These are phyloP conservation scores for Melampsora americana DNA, from an alignment of 1,284 basidiomycete genomes.

Conservation along the genomic window DNA sequence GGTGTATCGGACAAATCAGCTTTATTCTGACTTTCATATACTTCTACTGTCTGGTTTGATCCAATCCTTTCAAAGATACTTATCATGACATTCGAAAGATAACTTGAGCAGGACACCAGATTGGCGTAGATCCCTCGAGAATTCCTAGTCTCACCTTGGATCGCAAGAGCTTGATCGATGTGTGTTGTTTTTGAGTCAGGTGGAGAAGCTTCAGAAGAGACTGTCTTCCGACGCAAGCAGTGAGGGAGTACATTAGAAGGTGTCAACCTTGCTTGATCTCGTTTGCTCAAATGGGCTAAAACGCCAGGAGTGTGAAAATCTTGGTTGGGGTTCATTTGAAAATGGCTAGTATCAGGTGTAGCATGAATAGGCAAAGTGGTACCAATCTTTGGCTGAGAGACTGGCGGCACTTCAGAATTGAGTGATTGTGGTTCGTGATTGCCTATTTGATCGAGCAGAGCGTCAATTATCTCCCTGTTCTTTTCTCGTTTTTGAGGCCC, in stretches of 20 bases:
- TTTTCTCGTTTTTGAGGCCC: conserved; percentile 22
- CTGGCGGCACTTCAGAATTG: not conserved
- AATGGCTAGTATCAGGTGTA: conserved; percentile 39
- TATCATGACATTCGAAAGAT: conserved; percentile 12
- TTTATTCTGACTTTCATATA: not conserved
- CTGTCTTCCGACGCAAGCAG: not conserved
- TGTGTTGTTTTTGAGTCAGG: not conserved
- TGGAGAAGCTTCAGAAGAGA: conserved; percentile 8
- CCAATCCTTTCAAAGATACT: conserved; percentile 2
- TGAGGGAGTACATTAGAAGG: conserved; percentile 20
- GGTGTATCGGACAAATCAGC: not conserved
- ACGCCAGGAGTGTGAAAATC: conserved; percentile 28
- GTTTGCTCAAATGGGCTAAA: conserved; percentile 17
- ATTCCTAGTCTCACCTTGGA: not conserved
- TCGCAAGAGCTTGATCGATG: not conserved
- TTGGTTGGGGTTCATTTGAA: conserved; percentile 18
- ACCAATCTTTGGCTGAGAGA: not conserved
- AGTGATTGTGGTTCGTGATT: not conserved
- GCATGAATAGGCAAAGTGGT: conserved; percentile 6
- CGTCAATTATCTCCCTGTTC: conserved; percentile 16
- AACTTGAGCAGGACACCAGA: conserved; percentile 20
- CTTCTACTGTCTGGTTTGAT: not conserved
- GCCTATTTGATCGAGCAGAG: not conserved
- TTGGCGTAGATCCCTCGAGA: conserved; percentile 21
- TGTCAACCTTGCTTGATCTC: conserved; percentile 13